Conservation (phyloP, 257 asterid species). For the Knoxia roxburghii region DNA sequence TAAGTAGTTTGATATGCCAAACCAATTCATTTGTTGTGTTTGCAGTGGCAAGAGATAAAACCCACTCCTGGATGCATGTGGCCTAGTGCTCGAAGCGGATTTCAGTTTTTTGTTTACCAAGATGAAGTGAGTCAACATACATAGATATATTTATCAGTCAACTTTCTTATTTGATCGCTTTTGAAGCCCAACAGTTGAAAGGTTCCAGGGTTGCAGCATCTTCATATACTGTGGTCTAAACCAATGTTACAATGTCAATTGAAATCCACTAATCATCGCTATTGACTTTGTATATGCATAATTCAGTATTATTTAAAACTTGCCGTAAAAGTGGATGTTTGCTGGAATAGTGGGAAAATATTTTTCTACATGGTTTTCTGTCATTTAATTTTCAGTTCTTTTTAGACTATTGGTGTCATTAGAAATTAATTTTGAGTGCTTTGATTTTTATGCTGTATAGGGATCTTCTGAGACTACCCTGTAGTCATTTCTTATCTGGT, state of each 20-base stretch:
- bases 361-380: background rate
- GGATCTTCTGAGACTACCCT: background rate
- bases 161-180: slow-evolving; percentile 10
- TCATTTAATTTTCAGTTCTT: background rate
- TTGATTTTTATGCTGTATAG: background rate
- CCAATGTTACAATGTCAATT: background rate
- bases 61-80: slow-evolving; percentile 89
- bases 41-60: slow-evolving; percentile 98
- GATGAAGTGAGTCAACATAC: slow-evolving; percentile 54
- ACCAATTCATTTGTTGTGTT: slow-evolving; percentile 14
- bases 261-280: background rate
- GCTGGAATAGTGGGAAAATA: background rate
- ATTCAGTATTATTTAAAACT: background rate
- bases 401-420: background rate
- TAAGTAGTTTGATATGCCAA: background rate
- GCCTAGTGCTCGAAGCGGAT: slow-evolving; percentile 99
- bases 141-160: background rate
- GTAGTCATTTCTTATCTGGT: background rate
- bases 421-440: background rate
- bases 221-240: background rate
- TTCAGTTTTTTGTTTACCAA: slow-evolving; percentile 82
- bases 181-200: background rate
- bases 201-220: background rate
- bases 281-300: background rate
- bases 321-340: background rate